Evolutionary conservation across 257 asterid species (phyloP).

Genomic region (Orobanche coerulescens): DNA sequence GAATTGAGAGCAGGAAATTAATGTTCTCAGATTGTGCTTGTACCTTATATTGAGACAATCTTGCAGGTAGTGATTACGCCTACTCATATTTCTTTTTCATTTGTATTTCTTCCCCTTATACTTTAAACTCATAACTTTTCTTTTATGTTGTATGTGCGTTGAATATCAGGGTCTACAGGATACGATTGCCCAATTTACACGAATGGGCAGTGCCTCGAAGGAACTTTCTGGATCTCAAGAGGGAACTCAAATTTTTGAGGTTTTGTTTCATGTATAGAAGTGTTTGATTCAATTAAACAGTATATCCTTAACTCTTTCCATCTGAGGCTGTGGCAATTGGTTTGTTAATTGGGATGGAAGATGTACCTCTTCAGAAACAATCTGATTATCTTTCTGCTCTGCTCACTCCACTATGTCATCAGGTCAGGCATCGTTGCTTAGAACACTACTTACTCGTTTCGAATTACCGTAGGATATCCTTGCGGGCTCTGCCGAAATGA

Average conservation of each 20-base stretch:
- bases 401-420: conserved; percentile 90
- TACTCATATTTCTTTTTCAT: not conserved
- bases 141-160: conserved; percentile 14
- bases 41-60: conserved; percentile 83
- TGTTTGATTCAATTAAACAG: conserved; percentile 4
- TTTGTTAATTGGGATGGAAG: conserved; percentile 94
- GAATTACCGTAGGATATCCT: too few relatives aligned
- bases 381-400: conserved; percentile 70
- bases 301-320: conserved; percentile 1
- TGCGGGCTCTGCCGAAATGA: not conserved
- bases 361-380: conserved; percentile 79
- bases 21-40: too few relatives aligned
- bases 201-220: conserved; percentile 41
- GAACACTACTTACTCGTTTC: too few relatives aligned
- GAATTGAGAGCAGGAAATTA: too few relatives aligned
- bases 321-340: conserved; percentile 63
- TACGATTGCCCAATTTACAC: conserved; percentile 66
- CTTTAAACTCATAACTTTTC: conserved; percentile 2
- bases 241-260: conserved; percentile 96
- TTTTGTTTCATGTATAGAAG: conserved; percentile 16
- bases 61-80: conserved; percentile 55
- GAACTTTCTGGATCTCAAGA: conserved; percentile 65
- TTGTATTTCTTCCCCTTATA: conserved; percentile 4
- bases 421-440: conserved; percentile 51
- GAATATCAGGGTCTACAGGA: conserved; percentile 72